phyloP scores from a whole-genome alignment of 106 monocot species.

The Allium fistulosum region DNA sequence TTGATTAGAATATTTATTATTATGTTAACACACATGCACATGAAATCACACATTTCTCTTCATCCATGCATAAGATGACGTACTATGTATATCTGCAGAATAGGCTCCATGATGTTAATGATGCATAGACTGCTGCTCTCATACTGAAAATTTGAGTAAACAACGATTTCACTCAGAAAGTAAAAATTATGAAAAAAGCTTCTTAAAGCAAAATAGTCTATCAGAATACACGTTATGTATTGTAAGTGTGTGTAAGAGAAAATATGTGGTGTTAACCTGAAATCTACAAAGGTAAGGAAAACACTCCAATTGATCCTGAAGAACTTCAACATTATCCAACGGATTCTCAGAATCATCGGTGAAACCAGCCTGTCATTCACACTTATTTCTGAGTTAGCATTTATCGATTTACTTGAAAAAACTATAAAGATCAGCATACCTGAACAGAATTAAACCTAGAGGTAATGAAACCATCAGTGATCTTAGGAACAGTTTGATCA shows the following conservation, averaged over 20 bases:
- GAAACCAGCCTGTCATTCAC: conserved; percentile 60
- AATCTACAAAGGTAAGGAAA: conserved; percentile 94
- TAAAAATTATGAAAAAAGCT: too few relatives aligned
- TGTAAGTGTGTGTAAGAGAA: too few relatives aligned
- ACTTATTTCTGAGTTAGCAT: conserved; percentile 7
- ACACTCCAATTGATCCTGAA: conserved; percentile 94
- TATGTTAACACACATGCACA: conserved; percentile 2
- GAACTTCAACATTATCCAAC: conserved; percentile 92
- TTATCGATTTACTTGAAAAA: not conserved
- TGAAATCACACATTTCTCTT: not conserved
- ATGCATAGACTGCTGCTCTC: conserved; percentile 82
- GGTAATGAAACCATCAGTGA: conserved; percentile 91
- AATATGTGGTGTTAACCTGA: conserved; percentile 42
- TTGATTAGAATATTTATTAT: conserved; percentile 15
- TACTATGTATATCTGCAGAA: conserved; percentile 91
- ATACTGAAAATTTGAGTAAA: conserved; percentile 48
- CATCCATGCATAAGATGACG: conserved; percentile 1
- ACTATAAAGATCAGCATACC: conserved; percentile 26
- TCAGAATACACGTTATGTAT: too few relatives aligned
- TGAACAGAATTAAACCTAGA: conserved; percentile 94
- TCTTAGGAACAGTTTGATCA: conserved; percentile 95
- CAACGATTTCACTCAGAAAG: too few relatives aligned
- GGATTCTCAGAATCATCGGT: conserved; percentile 87
- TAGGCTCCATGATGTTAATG: conserved; percentile 91
- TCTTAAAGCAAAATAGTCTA: too few relatives aligned